Base-by-base conservation (phyloP, 768 basidiomycete genomes). In the Auriscalpium vulgare region DNA sequence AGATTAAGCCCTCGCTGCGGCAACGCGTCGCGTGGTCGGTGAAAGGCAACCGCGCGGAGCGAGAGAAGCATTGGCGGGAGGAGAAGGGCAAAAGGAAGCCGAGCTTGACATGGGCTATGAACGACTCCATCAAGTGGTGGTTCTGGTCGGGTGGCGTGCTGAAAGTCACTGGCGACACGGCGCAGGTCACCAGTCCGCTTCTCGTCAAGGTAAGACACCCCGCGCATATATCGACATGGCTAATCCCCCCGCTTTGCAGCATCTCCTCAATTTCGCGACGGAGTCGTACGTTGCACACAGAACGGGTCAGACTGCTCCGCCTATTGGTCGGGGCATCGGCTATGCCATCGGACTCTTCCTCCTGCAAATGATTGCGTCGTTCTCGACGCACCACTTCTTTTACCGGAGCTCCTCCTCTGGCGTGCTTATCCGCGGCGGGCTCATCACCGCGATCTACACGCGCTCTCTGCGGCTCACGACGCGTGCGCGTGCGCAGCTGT, bases 381-480 rank as follows among this genome's bases (percentile, higher is more conserved):
- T 91, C 53, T 81, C 81, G 61, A 77, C 80, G 8, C 83, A 95
- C 57, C 90, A 93, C 63, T 94, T 88, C 71, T 92, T 93, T 76
- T 90, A 91, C 66, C 80, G 88, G 9, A 74, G 76, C 38, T 77
- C 81, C 34, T 81, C 83, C 1, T 79, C 83, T 10, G 94, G 95
- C 23, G 91, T 95, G 3, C 78, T 93, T 14, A 65, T 89, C 13
- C 83, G 94, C 37, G 86, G 85, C 9, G 92, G 91, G 2, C 78
- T 97, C 47, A 95, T 97, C 62, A 85, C 89, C 1, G 85, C 89
- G 1, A 86, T 97, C 38, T 97, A 93, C 69, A 77, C 81, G 29
- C 84, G 87, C 45, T 85, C 87, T 1, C 75, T 97, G 21, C 78
- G 74, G 29, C 77, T 97, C 36, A 87, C 88, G 2, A 80, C 88